Evolutionary conservation across 129 eudicot species (phyloP).

Genomic region (Arctium minus): DNA sequence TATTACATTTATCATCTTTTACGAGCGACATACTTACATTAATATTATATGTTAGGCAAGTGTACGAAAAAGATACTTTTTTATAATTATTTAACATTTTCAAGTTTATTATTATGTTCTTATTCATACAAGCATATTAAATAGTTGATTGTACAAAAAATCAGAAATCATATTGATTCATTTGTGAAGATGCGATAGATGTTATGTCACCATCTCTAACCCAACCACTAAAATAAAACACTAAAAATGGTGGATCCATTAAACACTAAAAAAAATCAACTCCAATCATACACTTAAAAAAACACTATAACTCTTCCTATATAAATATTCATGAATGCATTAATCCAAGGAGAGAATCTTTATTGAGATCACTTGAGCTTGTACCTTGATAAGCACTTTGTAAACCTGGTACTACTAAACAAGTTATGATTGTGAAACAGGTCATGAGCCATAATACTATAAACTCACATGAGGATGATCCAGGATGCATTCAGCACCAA

Average conservation of each 20-base stretch:
- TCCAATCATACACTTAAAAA: not conserved
- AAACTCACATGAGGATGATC: not conserved
- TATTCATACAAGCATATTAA: not conserved
- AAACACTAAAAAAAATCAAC: no score
- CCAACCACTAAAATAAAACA: no score
- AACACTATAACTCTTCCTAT: not conserved
- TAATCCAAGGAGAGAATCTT: not conserved
- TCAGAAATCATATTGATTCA: not conserved
- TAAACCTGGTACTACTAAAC: not conserved
- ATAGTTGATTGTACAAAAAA: not conserved
- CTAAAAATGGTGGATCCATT: no score
- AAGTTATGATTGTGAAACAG: not conserved
- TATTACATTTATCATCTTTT: no score
- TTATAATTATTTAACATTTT: no score
- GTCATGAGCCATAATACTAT: not conserved
- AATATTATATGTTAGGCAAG: no score
- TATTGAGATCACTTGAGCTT: not conserved
- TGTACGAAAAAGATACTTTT: no score
- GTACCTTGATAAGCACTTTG: not conserved
- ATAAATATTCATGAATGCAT: not conserved
- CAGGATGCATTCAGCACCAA: no score
- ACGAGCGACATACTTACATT: no score
- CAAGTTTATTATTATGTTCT: no score
- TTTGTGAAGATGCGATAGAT: not conserved
- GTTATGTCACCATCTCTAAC: not conserved